These are phyloP conservation scores for Paramecium caudatum DNA, from an alignment of 73 alveolate species.

Conservation along the genomic window DNA sequence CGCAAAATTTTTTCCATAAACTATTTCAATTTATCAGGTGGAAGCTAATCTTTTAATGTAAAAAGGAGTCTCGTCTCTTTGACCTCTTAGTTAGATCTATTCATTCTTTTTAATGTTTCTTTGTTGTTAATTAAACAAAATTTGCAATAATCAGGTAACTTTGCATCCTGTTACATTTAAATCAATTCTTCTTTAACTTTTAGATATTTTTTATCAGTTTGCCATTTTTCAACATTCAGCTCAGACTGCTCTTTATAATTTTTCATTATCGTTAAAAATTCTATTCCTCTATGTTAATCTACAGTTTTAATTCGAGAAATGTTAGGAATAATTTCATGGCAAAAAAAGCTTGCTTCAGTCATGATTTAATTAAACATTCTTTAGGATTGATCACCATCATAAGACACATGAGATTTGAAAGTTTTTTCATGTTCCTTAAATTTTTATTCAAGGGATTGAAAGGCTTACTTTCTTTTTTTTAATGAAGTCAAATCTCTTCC, in stretches of 20 bases:
- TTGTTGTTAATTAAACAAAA: conserved; percentile 39
- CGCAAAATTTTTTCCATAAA: conserved; percentile 39
- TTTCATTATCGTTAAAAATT: conserved; percentile 4
- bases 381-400: conserved; percentile 2
- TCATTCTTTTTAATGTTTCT: conserved; percentile 56
- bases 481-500: conserved; percentile 53
- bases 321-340: conserved; percentile 41
- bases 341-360: conserved; percentile 46
- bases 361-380: conserved; percentile 20
- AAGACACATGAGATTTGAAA: background rate
- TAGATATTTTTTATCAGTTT: conserved; percentile 5
- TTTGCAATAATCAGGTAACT: conserved; percentile 56
- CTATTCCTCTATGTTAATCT: background rate
- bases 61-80: conserved; percentile 31
- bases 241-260: conserved; percentile 10
- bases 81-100: conserved; percentile 61
- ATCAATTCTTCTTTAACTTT: conserved; percentile 35
- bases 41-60: background rate
- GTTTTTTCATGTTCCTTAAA: conserved; percentile 46
- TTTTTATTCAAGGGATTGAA: conserved; percentile 12
- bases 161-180: conserved; percentile 43
- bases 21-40: conserved; percentile 22
- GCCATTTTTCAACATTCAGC: conserved; percentile 52
- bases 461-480: conserved; percentile 21
- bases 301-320: background rate